Base-by-base conservation (phyloP, 1,284 basidiomycete species). In the Ustilago shanxiensis region DNA sequence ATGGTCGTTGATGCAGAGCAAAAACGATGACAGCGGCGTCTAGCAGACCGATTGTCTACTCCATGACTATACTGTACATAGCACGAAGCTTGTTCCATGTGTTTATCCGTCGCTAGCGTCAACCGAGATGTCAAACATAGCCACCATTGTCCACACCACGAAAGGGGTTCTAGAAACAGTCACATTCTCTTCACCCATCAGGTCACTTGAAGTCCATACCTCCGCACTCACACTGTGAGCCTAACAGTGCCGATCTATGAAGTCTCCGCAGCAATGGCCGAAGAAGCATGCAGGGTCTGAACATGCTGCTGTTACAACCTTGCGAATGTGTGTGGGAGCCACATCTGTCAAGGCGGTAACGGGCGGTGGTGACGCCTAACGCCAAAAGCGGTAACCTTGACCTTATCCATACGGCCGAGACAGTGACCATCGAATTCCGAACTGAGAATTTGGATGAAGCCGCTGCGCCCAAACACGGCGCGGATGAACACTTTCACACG, bases 51-150 rank as follows among this genome's bases (percentile, higher is more conserved):
- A 11, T 33, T 11, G 6, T 33, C 11, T 5, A 5, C 11, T 33
- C n/a, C 41, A n/a, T 44, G n/a, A 20, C 6, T n/a, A 31, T 20
- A 31, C 50, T 20, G n/a, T 16, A 14, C 41, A 14, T 14, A 16
- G 14, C 13, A 16, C 9, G 18, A 16, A 39, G 31, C 31, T 18
- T 6, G 18, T 7, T 39, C 7, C 14, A 44, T 44, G 41, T 20
- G 41, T 44, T 44, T 44, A 44, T 44, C 41, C 20, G 41, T 44
- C 52, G 52, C 29, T 53, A 29, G 47, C 28, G 24, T 44, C 41
- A 20, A 7, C 41, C 41, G 41, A 44, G 41, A 44, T 44, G 41
- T 44, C 41, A 44, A 44, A 20, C 41, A 44, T 37, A 37, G 35
- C 35, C 13, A 37, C 14, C 14, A 14, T 37, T 9, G 3, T 37